Percentiles rank a stretch among this genome's conserved stretches.
Evolutionary conservation across 75 land plant species (phyloP).

Genomic region (Sequoia sempervirens): DNA sequence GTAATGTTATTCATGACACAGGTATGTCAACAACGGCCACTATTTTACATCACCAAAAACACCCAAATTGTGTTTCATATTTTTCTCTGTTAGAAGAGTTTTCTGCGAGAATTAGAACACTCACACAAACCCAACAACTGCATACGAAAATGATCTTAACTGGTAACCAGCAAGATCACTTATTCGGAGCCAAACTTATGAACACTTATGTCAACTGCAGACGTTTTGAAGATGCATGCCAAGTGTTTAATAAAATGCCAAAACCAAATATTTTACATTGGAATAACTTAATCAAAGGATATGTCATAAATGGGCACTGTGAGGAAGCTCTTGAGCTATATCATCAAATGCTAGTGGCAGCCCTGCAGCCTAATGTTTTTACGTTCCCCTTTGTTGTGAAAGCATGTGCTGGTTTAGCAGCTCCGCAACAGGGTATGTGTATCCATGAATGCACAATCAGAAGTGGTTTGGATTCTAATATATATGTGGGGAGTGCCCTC

Average conservation of each 20-base stretch:
- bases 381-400: slow-evolving; percentile 37
- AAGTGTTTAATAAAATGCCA: slow-evolving; percentile 25
- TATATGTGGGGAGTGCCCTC: slow-evolving; percentile 33
- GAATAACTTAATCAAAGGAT: slow-evolving; percentile 31
- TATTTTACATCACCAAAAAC: background rate
- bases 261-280: slow-evolving; percentile 22
- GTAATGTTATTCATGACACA: background rate
- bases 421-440: slow-evolving; percentile 12
- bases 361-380: slow-evolving; percentile 27
- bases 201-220: background rate
- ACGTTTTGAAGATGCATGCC: background rate
- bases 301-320: slow-evolving; percentile 11
- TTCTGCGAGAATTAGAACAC: background rate
- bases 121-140: background rate
- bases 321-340: slow-evolving; percentile 14
- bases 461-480: slow-evolving; percentile 21
- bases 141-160: background rate
- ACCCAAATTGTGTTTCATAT: background rate
- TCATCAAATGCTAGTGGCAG: slow-evolving; percentile 20
- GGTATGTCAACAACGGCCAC: background rate
- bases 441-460: slow-evolving; percentile 21
- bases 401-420: slow-evolving; percentile 14
- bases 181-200: background rate
- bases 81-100: background rate
- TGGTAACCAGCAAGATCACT: background rate